Conservation (phyloP, 176 grass and related monocot species). For the Panicum miliaceum region DNA sequence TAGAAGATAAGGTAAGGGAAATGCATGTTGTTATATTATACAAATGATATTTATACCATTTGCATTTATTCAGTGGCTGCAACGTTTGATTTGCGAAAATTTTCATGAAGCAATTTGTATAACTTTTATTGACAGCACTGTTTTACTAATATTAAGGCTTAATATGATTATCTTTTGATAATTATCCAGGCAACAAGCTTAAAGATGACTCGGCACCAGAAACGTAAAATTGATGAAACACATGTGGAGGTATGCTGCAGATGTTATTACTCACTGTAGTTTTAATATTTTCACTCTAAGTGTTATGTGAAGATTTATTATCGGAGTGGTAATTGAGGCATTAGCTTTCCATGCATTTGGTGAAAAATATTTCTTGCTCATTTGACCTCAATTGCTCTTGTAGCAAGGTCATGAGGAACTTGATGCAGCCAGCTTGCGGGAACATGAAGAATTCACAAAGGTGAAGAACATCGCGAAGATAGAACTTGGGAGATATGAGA, state of each 20-base stretch:
- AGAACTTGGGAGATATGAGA: conserved; percentile 96
- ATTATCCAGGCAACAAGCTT: conserved; percentile 86
- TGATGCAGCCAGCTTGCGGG: conserved; percentile 92
- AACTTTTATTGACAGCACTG: not conserved
- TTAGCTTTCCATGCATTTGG: conserved; percentile 11
- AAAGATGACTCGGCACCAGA: conserved; percentile 98
- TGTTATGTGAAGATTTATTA: conserved; percentile 27
- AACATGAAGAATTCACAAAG: conserved; percentile 98
- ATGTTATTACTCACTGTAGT: conserved; percentile 26
- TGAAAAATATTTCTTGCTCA: not conserved
- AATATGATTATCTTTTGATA: conserved; percentile 31
- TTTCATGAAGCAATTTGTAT: not conserved
- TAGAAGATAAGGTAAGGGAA: conserved; percentile 87
- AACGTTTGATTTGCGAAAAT: not conserved
- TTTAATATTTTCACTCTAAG: conserved; percentile 14
- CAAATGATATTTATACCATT: conserved; percentile 10
- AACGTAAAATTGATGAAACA: conserved; percentile 97
- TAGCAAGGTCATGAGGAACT: conserved; percentile 96
- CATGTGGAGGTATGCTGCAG: conserved; percentile 86
- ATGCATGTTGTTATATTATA: conserved; percentile 11
- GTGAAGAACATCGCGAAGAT: conserved; percentile 99
- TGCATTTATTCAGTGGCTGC: not conserved
- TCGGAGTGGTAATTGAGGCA: not conserved
- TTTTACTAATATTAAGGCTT: not conserved
- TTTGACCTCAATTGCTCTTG: conserved; percentile 14